Conservation (phyloP, 2,329 filamentous ascomycete genomes). For the Hypoxylon sp. region DNA sequence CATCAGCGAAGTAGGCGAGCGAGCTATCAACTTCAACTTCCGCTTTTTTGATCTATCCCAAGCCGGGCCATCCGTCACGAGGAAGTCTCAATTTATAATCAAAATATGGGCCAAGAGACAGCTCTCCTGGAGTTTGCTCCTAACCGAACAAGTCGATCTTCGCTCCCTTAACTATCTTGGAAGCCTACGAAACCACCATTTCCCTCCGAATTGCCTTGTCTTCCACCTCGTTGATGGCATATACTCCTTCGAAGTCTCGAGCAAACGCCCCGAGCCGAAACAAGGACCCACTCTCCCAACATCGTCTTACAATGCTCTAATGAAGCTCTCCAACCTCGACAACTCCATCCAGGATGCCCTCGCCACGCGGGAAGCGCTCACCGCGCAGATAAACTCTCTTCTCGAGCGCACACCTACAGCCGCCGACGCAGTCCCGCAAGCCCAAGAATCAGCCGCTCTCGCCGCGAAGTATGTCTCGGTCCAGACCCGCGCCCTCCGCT, state of each 20-base stretch:
- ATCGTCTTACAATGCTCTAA: constrained; percentile 87
- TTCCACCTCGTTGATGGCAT: constrained; percentile 89
- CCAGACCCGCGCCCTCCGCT: constrained; percentile 75
- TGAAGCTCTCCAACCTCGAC: constrained; percentile 89
- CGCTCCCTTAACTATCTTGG: constrained; percentile 83
- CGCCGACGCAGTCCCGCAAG: constrained; percentile 59
- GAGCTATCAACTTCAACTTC: constrained; percentile 92
- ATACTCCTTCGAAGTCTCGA: constrained; percentile 81
- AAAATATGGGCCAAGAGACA: constrained; percentile 79
- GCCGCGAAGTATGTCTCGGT: constrained; percentile 68
- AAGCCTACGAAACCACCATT: constrained; percentile 74
- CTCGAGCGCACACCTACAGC: constrained; percentile 56
- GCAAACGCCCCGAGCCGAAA: constrained; percentile 63
- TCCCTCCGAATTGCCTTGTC: constrained; percentile 84
- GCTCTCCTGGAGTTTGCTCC: constrained; percentile 69
- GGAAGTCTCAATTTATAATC: constrained; percentile 73
- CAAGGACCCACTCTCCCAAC: constrained; percentile 67
- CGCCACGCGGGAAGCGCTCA: constrained; percentile 78
- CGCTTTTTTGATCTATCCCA: constrained; percentile 81
- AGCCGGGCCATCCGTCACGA: constrained; percentile 72
- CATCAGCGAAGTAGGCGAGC: constrained; percentile 83
- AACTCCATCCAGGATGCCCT: constrained; percentile 92
- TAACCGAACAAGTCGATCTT: constrained; percentile 80
- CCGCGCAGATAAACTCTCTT: constrained; percentile 79
- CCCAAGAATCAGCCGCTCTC: constrained; percentile 62